Conservation (phyloP, 495 filamentous ascomycete genomes). For the Talaromyces ruber region DNA sequence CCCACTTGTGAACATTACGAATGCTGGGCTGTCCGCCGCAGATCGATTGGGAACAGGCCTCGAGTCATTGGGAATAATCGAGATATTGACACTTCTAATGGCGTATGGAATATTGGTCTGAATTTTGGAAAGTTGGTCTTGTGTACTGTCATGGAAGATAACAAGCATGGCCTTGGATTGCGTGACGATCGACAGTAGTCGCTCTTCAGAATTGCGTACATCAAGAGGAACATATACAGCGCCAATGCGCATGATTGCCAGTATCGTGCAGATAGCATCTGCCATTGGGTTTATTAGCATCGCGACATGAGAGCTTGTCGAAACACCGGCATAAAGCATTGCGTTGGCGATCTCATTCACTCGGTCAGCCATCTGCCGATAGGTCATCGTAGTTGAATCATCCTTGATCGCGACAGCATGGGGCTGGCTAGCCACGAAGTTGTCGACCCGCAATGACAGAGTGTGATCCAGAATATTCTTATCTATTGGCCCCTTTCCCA, state of each 20-base stretch:
- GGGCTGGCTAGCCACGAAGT: constrained; percentile 8
- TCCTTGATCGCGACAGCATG: constrained; percentile 8
- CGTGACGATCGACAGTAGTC: constrained; percentile 20
- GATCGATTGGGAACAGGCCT: background rate
- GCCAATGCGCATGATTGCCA: constrained; percentile 43
- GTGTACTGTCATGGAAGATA: constrained; percentile 9
- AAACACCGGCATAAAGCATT: constrained; percentile 10
- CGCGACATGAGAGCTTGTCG: constrained; percentile 17
- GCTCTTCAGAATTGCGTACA: constrained; percentile 19
- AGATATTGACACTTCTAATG: background rate
- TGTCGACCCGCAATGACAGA: constrained; percentile 23
- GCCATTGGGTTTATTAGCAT: constrained; percentile 17
- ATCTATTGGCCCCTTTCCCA: constrained; percentile 14
- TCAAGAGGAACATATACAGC: constrained; percentile 47
- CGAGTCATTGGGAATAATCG: constrained; percentile 10
- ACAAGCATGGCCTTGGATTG: constrained; percentile 11
- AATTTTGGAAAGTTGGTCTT: too few species aligned
- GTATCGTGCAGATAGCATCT: constrained; percentile 41
- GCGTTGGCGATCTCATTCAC: constrained; percentile 11
- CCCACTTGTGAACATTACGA: constrained; percentile 33
- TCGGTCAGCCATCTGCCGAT: constrained; percentile 4
- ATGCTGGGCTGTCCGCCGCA: constrained; percentile 13
- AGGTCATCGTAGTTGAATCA: constrained; percentile 9
- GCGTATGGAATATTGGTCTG: too few species aligned
- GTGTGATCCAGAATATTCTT: constrained; percentile 22